Base-by-base conservation (phyloP, 1,139 yeast species). In the Barnettozyma hawaiiensis region DNA sequence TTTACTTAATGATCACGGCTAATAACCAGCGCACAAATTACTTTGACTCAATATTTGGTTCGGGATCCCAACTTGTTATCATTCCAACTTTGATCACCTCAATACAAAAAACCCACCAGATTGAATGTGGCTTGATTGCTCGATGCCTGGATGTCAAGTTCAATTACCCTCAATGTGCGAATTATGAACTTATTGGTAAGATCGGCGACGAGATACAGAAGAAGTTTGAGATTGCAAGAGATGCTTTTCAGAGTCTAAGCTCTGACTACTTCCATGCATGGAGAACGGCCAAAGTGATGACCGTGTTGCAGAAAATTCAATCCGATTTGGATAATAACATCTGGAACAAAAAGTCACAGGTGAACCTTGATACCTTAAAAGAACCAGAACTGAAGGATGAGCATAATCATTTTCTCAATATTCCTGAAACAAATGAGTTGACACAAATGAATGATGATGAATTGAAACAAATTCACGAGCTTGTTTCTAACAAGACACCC, bases 221-320 rank as follows among this genome's bases (percentile, higher is more conserved):
- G 11, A 55, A 50, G 20, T 43, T 49, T n/a, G 47, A 49, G 4
- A 40, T 52, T 18, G 27, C 52, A 3, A 50, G 51, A n/a, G 55
- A 54, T 33, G 50, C 55, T 31, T 57, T 51, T 35, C 48, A 54
- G 28, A 44, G 52, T 7, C 38, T 60, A 37, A 54, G 70, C 22
- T 59, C 65, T 2, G 58, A 69, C 22, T 73, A 74, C 50, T 76
- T 72, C 51, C 73, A 71, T 50, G 74, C 80, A 3, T 76, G 81
- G 78, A 64, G 71, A 47, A 54, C 70, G 31, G 56, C 64, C 31
- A 72, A 70, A 46, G 66, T 69, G 1, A 61, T 62, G 18, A 49
- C 50, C 10, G 57, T 56, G 21, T 46, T 67, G 11, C 42, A 61
- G 12, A 54, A 50, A n/a, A 22, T 64, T 9, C 36, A 67, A 16